Percentiles rank a stretch among this genome's conserved stretches.
Evolutionary conservation across 1,139 yeast species (phyloP).

Genomic region (Torulaspora globosa): DNA sequence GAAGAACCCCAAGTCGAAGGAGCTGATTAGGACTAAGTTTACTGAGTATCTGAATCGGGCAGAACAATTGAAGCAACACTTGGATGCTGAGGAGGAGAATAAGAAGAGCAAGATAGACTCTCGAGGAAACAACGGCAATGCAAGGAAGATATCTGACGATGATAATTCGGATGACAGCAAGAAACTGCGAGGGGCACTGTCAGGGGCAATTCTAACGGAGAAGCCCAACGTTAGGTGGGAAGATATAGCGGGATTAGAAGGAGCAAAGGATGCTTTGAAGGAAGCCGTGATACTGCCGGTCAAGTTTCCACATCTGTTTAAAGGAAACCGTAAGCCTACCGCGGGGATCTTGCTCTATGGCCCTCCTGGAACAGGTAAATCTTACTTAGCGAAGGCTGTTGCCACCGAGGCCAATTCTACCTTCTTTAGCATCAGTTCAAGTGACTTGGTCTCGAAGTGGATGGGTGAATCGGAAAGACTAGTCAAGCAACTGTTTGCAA

Average conservation of each 20-base stretch:
- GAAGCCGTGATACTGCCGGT: slow-evolving; percentile 97
- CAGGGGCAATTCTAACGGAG: slow-evolving; percentile 88
- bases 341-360: slow-evolving; percentile 90
- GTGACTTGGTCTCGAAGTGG: slow-evolving; percentile 95
- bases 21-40: slow-evolving; percentile 80
- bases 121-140: slow-evolving; percentile 17
- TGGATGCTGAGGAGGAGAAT: slow-evolving; percentile 55
- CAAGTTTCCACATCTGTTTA: slow-evolving; percentile 88
- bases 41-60: slow-evolving; percentile 91
- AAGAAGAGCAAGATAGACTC: slow-evolving; percentile 38
- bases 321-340: slow-evolving; percentile 91
- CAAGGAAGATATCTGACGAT: slow-evolving; percentile 42
- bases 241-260: slow-evolving; percentile 93
- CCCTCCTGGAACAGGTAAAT: slow-evolving; percentile 99
- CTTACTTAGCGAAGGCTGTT: slow-evolving; percentile 93
- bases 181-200: slow-evolving; percentile 83
- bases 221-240: slow-evolving; percentile 93
- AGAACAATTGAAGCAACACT: slow-evolving; percentile 86
- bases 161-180: slow-evolving; percentile 83
- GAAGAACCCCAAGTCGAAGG: slow-evolving; percentile 84
- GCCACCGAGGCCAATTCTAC: slow-evolving; percentile 98
- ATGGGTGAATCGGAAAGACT: slow-evolving; percentile 98
- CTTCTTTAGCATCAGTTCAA: slow-evolving; percentile 89
- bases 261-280: slow-evolving; percentile 92
- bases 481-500: slow-evolving; percentile 86